These are phyloP conservation scores for Lipomyces starkeyi DNA, from an alignment of 805 yeast species.

Conservation along the genomic window DNA sequence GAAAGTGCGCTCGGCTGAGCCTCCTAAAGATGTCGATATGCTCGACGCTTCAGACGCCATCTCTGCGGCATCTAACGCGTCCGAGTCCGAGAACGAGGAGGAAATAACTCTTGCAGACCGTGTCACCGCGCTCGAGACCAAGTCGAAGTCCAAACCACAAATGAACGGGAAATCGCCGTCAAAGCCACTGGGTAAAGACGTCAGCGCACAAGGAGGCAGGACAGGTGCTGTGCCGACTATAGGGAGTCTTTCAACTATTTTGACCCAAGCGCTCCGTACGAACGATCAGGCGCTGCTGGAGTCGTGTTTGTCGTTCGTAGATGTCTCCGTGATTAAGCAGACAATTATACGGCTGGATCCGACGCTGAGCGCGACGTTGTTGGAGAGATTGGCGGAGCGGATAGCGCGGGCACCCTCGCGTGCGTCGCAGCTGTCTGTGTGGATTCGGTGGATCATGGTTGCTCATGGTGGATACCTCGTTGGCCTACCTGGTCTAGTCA, in stretches of 20 bases:
- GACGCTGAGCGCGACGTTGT: slow-evolving; percentile 51
- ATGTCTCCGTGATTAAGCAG: slow-evolving; percentile 58
- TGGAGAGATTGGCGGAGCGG: slow-evolving; percentile 55
- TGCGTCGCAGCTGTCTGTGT: slow-evolving; percentile 57
- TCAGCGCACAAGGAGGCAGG: not conserved
- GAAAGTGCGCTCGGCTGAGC: slow-evolving; percentile 46
- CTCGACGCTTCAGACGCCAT: slow-evolving; percentile 31
- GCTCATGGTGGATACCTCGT: slow-evolving; percentile 70
- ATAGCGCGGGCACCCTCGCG: slow-evolving; percentile 62
- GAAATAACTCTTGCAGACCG: slow-evolving; percentile 56
- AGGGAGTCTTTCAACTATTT: slow-evolving; percentile 81
- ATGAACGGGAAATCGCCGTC: slow-evolving; percentile 27
- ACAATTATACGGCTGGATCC: slow-evolving; percentile 62
- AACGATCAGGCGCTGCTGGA: slow-evolving; percentile 87
- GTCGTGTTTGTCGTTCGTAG: slow-evolving; percentile 66
- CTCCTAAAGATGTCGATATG: slow-evolving; percentile 42
- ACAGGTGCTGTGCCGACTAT: slow-evolving; percentile 53
- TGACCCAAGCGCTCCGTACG: slow-evolving; percentile 85
- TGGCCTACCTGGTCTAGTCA: slow-evolving; percentile 58
- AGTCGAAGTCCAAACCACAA: slow-evolving; percentile 22
- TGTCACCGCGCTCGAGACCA: slow-evolving; percentile 46
- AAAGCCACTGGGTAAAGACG: not conserved
- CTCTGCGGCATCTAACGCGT: slow-evolving; percentile 36
- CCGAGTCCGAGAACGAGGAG: slow-evolving; percentile 47
- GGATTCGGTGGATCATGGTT: slow-evolving; percentile 84